Conservation (phyloP, 176 grass and related monocot genomes). For the Zoysia pacifica region DNA sequence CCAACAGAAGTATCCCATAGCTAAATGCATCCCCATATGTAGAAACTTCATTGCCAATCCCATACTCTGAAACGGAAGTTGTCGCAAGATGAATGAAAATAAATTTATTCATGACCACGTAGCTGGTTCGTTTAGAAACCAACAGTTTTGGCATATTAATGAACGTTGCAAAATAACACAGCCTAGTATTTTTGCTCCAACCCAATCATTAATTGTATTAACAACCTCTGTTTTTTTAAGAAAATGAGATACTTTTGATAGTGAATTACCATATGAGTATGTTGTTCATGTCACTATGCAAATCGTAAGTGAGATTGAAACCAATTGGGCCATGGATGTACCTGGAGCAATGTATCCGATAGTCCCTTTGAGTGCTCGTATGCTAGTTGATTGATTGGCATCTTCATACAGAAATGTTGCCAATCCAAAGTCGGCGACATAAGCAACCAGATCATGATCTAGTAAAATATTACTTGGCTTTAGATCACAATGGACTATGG, state of each 20-base stretch:
- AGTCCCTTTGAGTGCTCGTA: neutral
- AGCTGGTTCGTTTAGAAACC: neutral
- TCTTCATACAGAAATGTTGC: constrained; percentile 7
- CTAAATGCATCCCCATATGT: constrained; percentile 32
- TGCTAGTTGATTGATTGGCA: neutral
- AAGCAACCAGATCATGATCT: constrained; percentile 16
- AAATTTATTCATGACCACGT: neutral
- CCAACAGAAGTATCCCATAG: constrained; percentile 33
- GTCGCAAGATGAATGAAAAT: neutral
- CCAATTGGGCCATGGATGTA: neutral
- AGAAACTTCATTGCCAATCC: constrained; percentile 36
- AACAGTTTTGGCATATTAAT: neutral
- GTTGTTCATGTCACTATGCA: neutral
- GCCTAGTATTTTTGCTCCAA: neutral
- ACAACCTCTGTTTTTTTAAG: neutral
- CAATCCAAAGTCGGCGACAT: constrained; percentile 26
- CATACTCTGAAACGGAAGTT: constrained; percentile 31
- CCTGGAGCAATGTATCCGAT: constrained; percentile 20
- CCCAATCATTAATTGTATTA: neutral
- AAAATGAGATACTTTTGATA: neutral
- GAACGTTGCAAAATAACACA: neutral
- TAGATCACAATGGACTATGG: constrained; percentile 16
- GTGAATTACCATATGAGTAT: neutral
- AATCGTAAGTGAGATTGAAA: too few species aligned
- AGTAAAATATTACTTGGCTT: constrained; percentile 33